Evolutionary conservation across 305 asterid genomes (phyloP).

Genomic region (Fraxinus paxiana): DNA sequence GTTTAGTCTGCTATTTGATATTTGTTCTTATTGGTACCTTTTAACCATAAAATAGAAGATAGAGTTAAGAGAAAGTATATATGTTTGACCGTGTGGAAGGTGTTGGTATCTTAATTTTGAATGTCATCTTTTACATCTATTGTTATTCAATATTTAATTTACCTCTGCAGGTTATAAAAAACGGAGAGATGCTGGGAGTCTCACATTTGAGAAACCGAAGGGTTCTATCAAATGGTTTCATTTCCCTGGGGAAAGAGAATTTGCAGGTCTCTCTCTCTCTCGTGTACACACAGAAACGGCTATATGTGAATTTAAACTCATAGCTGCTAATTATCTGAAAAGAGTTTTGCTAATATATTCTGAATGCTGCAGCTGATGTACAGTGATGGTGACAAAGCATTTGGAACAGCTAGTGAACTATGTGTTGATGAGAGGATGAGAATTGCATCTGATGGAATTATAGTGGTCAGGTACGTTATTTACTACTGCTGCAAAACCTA

Average conservation of each 20-base stretch:
- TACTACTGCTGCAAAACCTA: slow-evolving; percentile 1
- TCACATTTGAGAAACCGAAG: slow-evolving; percentile 92
- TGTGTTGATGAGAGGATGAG: slow-evolving; percentile 84
- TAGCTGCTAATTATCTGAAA: slow-evolving; percentile 22
- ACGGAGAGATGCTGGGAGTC: slow-evolving; percentile 98
- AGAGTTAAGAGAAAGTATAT: background rate
- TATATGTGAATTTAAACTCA: background rate
- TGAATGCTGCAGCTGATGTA: slow-evolving; percentile 76
- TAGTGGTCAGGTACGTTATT: slow-evolving; percentile 68
- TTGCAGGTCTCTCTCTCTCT: slow-evolving; percentile 58
- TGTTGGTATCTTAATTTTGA: slow-evolving; percentile 6
- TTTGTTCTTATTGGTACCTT: background rate
- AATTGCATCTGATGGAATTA: slow-evolving; percentile 92
- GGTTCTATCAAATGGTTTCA: slow-evolving; percentile 88
- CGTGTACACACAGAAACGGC: background rate
- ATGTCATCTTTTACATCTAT: slow-evolving; percentile 13
- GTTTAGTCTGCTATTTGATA: background rate
- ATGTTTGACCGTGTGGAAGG: slow-evolving; percentile 5
- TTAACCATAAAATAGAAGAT: background rate
- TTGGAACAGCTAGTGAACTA: slow-evolving; percentile 86
- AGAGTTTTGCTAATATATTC: slow-evolving; percentile 25
- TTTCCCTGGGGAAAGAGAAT: slow-evolving; percentile 85
- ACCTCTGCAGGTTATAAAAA: slow-evolving; percentile 75
- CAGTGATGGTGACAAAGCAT: slow-evolving; percentile 99
- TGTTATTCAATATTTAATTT: slow-evolving; percentile 19